These are phyloP conservation scores for Nissolia schottii DNA, from an alignment of 306 rosid genomes.

Conservation along the genomic window DNA sequence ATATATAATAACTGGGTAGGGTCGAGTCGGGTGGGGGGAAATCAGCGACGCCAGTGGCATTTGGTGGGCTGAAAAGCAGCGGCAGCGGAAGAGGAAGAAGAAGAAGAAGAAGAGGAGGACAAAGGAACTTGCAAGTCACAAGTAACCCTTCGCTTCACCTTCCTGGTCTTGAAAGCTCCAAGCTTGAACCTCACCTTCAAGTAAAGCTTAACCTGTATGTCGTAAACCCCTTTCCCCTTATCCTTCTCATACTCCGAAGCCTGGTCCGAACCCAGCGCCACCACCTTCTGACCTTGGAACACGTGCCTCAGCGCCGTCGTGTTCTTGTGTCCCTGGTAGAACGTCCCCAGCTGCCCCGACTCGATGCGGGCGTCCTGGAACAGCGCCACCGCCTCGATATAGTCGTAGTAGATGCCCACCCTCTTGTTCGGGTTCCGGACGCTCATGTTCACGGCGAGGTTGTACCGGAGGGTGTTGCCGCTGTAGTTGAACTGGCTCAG, in stretches of 20 bases:
- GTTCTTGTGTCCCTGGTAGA: slow-evolving; percentile 70
- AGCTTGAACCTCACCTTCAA: slow-evolving; percentile 55
- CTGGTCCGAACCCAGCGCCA: slow-evolving; percentile 19
- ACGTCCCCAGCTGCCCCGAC: not conserved
- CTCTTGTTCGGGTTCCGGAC: slow-evolving; percentile 65
- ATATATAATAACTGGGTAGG: not conserved
- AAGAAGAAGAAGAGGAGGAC: not conserved
- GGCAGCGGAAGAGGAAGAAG: not conserved
- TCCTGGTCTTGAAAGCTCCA: slow-evolving; percentile 38
- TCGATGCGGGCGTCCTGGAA: slow-evolving; percentile 42
- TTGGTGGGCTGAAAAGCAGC: slow-evolving; percentile 38
- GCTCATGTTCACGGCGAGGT: slow-evolving; percentile 39
- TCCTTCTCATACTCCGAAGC: slow-evolving; percentile 30
- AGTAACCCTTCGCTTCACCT: slow-evolving; percentile 48
- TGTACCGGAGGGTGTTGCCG: slow-evolving; percentile 22
- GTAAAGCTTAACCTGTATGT: slow-evolving; percentile 51
- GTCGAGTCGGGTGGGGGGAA: not conserved
- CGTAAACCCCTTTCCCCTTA: slow-evolving; percentile 33
- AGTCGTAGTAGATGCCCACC: slow-evolving; percentile 66
- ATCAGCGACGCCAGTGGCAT: slow-evolving; percentile 55
- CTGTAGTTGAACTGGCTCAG: slow-evolving; percentile 36
- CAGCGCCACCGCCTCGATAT: slow-evolving; percentile 45
- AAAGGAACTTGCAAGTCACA: slow-evolving; percentile 63
- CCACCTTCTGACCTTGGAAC: slow-evolving; percentile 39
- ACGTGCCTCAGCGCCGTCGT: slow-evolving; percentile 30